A percentile compares a stretch with the other conserved stretches of the same genome.
These are phyloP conservation scores for Lycium barbarum DNA, from an alignment of 257 asterid species.

Conservation along the genomic window DNA sequence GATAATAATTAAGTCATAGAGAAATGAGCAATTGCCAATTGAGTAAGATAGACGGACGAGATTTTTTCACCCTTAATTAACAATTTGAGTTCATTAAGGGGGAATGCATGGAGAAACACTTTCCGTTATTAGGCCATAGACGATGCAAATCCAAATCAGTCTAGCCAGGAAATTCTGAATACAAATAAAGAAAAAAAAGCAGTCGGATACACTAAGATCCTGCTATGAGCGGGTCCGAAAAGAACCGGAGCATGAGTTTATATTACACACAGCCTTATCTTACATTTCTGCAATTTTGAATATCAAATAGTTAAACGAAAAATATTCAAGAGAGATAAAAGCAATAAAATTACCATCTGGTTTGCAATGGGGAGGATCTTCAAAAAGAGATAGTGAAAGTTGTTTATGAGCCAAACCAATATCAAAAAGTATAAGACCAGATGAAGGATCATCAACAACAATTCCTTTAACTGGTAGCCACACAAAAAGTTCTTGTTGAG, in stretches of 20 bases:
- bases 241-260: no score
- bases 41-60: no score
- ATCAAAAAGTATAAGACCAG: conserved; percentile 82
- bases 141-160: no score
- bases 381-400: conserved; percentile 83
- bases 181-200: no score
- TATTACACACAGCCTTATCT: no score
- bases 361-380: conserved; percentile 86
- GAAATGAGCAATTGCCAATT: background rate
- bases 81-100: no score
- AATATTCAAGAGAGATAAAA: background rate
- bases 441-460: conserved; percentile 70
- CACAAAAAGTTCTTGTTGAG: conserved; percentile 90
- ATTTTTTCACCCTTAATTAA: background rate
- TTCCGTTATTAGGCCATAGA: no score
- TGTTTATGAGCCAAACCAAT: conserved; percentile 91
- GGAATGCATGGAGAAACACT: no score
- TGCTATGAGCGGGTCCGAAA: no score
- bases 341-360: conserved; percentile 39
- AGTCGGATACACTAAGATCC: no score
- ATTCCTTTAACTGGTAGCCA: conserved; percentile 95
- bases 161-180: no score
- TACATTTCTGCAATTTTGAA: background rate
- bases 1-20: background rate
- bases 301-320: background rate